Evolutionary conservation across 2,329 filamentous ascomycete species (phyloP).

Genomic region (Dactylellina haptotyla): DNA sequence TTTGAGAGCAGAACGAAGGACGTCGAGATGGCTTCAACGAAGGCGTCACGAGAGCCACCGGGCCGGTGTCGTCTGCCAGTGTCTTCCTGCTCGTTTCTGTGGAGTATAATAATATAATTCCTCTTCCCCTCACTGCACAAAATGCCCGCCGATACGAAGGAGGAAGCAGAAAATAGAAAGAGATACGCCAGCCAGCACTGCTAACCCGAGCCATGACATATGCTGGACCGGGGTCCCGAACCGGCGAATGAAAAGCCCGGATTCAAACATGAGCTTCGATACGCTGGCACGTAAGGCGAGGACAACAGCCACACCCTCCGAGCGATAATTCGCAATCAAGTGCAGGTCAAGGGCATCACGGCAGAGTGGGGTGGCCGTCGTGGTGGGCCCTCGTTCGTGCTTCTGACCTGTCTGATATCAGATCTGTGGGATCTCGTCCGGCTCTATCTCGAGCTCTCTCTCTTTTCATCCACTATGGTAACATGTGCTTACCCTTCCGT

Average conservation of each 20-base stretch:
- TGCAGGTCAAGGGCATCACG: background rate
- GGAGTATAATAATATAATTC: too few relatives aligned
- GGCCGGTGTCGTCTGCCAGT: background rate
- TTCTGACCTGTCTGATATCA: too few relatives aligned
- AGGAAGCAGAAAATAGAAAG: background rate
- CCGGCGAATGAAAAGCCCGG: conserved; percentile 21
- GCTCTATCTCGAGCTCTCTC: background rate
- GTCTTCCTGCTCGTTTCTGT: background rate
- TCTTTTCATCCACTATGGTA: background rate
- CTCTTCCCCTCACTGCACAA: background rate
- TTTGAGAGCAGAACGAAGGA: conserved; percentile 13
- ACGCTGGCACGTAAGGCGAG: background rate
- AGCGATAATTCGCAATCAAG: background rate
- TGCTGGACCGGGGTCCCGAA: background rate
- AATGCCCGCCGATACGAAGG: background rate
- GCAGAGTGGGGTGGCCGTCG: too few relatives aligned
- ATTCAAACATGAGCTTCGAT: conserved; percentile 37
- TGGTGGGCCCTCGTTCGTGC: too few relatives aligned
- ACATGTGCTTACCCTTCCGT: background rate
- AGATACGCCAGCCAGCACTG: background rate
- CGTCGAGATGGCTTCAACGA: background rate
- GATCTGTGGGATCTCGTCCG: too few relatives aligned
- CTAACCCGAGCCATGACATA: conserved; percentile 17
- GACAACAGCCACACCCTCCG: background rate
- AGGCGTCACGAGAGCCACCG: background rate